A percentile compares a stretch with the other conserved stretches of the same genome.
phyloP scores from a whole-genome alignment of 2,329 filamentous ascomycete species.

The Colletotrichum sp. region DNA sequence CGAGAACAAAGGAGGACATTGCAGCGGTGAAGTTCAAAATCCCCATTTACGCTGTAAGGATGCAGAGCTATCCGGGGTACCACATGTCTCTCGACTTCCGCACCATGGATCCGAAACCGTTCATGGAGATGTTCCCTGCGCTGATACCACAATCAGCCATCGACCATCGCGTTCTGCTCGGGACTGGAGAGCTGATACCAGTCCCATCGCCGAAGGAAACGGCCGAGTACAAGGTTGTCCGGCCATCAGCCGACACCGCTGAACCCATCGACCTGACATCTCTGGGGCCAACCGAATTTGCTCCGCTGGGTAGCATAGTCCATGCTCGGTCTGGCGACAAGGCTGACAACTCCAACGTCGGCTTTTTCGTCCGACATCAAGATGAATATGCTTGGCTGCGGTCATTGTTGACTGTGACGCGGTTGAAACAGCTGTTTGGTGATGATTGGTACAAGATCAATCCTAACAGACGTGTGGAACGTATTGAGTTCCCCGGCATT shows the following conservation, averaged over 20 bases:
- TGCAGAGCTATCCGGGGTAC: constrained; percentile 47
- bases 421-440: constrained; percentile 25
- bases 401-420: constrained; percentile 34
- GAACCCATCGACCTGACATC: neutral
- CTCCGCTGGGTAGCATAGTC: constrained; percentile 35
- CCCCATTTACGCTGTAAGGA: constrained; percentile 40
- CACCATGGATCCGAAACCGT: constrained; percentile 45
- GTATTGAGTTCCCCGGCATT: constrained; percentile 13
- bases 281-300: neutral
- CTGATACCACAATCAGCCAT: constrained; percentile 32
- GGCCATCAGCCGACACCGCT: constrained; percentile 7
- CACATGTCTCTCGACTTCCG: constrained; percentile 49
- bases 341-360: constrained; percentile 40
- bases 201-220: neutral
- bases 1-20: constrained; percentile 26
- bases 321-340: constrained; percentile 44
- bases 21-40: constrained; percentile 28
- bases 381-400: constrained; percentile 47
- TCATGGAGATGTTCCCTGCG: constrained; percentile 48
- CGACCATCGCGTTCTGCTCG: constrained; percentile 28
- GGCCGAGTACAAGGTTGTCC: neutral
- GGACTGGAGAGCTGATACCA: neutral
- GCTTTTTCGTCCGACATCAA: constrained; percentile 41
- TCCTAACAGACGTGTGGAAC: neutral
- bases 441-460: constrained; percentile 25